Evolutionary conservation across 2,329 filamentous ascomycete genomes (phyloP).

Genomic region (Xylaria sp.): DNA sequence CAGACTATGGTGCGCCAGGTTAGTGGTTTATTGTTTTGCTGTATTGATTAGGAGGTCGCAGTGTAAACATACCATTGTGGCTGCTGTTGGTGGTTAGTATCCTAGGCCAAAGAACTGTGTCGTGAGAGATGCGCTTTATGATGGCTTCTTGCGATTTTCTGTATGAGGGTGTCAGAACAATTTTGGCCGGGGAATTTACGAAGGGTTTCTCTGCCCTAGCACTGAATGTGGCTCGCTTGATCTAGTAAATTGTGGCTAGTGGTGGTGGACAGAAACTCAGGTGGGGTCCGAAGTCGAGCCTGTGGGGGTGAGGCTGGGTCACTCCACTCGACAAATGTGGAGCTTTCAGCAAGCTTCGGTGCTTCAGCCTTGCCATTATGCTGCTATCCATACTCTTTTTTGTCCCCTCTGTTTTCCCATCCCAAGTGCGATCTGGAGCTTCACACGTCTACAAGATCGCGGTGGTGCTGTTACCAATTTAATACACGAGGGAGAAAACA

Average conservation of each 20-base stretch:
- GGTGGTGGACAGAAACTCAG: conserved; percentile 23
- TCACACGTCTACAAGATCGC: conserved; percentile 51
- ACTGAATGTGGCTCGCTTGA: conserved; percentile 2
- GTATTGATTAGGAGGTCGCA: not conserved
- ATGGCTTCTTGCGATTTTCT: conserved; percentile 14
- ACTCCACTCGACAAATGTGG: conserved; percentile 28
- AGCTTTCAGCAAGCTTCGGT: conserved; percentile 19
- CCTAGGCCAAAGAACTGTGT: conserved; percentile 35
- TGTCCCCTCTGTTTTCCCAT: conserved; percentile 46
- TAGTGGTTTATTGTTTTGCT: conserved; percentile 34
- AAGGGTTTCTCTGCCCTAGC: conserved; percentile 49
- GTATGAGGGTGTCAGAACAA: conserved; percentile 25
- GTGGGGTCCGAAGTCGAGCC: conserved; percentile 39
- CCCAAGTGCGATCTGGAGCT: conserved; percentile 58
- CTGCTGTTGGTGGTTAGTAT: conserved; percentile 46
- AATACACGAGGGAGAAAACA: conserved; percentile 45
- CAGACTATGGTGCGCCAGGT: conserved; percentile 62
- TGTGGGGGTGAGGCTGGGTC: conserved; percentile 22
- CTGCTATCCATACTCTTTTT: conserved; percentile 54
- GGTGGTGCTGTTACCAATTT: conserved; percentile 48
- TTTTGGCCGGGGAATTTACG: conserved; percentile 37
- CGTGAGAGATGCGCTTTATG: conserved; percentile 23
- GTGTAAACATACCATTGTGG: conserved; percentile 53
- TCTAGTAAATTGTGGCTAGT: conserved; percentile 39
- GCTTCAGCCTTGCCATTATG: conserved; percentile 44